Conservation (phyloP, 192 early-diverging fungal species). For the Coemansia sp. region DNA sequence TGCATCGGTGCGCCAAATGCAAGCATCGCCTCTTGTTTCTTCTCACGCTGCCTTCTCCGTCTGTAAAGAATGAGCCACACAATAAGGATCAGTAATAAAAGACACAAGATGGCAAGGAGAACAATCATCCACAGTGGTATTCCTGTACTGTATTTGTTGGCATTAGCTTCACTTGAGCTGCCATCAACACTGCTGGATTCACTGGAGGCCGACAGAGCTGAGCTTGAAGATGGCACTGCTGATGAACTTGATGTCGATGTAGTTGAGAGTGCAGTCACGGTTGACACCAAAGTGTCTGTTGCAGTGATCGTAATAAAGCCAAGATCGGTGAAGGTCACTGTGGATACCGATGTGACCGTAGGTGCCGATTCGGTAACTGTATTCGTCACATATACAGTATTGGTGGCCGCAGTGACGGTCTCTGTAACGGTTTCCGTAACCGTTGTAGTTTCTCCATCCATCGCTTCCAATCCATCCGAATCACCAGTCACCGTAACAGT, state of each 20-base stretch:
- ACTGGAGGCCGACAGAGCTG: not conserved
- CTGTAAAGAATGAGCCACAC: slow-evolving; percentile 4
- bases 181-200: not conserved
- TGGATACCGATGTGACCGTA: not conserved
- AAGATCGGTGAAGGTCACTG: not conserved
- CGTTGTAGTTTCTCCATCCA: not conserved
- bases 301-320: not conserved
- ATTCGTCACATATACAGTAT: slow-evolving; percentile 1
- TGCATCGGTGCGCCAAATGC: not conserved
- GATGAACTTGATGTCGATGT: not conserved
- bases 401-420: not conserved
- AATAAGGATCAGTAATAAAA: not conserved
- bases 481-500: not conserved
- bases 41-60: slow-evolving; percentile 2
- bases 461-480: not conserved
- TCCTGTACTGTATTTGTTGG: not conserved
- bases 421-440: not conserved
- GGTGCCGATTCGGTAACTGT: not conserved
- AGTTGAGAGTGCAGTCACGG: not conserved
- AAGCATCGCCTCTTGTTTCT: not conserved
- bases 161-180: not conserved
- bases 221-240: no score
- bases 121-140: not conserved
- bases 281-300: not conserved
- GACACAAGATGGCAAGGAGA: not conserved